phyloP scores from a whole-genome alignment of 2,329 filamentous ascomycete species.

The Mycosphaerella sp. region DNA sequence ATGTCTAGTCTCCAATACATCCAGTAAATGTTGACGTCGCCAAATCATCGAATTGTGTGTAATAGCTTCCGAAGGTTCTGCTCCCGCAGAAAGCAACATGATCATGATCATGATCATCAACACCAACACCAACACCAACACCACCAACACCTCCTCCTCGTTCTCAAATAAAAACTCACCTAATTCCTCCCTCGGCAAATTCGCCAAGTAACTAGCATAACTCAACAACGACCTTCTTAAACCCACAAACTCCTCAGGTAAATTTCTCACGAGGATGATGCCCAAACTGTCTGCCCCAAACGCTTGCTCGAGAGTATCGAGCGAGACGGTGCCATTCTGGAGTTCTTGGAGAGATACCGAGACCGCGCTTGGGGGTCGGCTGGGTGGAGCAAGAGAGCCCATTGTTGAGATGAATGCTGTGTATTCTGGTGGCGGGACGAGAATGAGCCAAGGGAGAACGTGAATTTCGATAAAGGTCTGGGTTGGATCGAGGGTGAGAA shows the following conservation, averaged over 20 bases:
- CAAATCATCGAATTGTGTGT: no score
- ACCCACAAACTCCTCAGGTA: constrained; percentile 64
- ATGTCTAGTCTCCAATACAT: no score
- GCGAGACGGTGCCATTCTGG: constrained; percentile 51
- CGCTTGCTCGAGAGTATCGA: constrained; percentile 64
- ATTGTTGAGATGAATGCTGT: not conserved
- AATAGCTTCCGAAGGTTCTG: no score
- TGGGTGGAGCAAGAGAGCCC: constrained; percentile 11
- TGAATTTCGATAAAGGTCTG: no score
- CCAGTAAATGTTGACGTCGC: no score
- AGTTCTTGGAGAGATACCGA: constrained; percentile 43
- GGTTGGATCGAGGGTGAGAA: no score
- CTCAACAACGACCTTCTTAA: constrained; percentile 70
- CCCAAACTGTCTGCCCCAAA: constrained; percentile 88
- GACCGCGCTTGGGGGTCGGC: constrained; percentile 31
- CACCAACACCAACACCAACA: no score
- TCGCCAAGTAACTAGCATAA: constrained; percentile 82
- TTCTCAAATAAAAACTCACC: constrained; percentile 24
- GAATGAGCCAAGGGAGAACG: no score
- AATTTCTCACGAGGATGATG: constrained; percentile 85
- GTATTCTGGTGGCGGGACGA: no score
- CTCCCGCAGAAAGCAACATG: no score
- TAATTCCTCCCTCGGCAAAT: constrained; percentile 64
- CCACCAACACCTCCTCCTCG: no score
- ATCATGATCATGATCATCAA: no score